phyloP scores from a whole-genome alignment of 371 early-diverging fungal species.

The Mucor velutinosus region DNA sequence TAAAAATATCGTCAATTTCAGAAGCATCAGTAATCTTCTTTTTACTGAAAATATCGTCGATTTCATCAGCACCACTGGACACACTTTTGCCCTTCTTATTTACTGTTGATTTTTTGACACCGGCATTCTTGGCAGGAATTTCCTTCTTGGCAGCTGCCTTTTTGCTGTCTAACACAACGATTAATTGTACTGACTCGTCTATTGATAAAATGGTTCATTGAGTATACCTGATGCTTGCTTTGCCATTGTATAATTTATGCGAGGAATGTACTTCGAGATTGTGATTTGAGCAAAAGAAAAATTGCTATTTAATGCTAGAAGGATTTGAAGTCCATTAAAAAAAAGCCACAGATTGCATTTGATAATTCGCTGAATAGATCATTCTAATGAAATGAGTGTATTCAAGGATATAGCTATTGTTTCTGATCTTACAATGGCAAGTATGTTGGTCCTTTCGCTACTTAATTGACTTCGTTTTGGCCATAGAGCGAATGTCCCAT shows the following conservation, averaged over 20 bases:
- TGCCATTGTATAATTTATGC: slow-evolving; percentile 1
- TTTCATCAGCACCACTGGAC: slow-evolving; percentile 4
- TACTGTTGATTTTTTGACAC: slow-evolving; percentile 16
- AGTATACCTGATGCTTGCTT: background rate
- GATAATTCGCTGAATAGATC: too few relatives aligned
- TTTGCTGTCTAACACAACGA: background rate
- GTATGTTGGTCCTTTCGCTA: background rate
- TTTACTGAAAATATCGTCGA: slow-evolving; percentile 18
- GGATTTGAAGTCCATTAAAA: background rate
- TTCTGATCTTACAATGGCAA: background rate
- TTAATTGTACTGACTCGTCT: background rate
- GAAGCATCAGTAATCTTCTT: slow-evolving; percentile 21
- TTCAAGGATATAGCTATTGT: too few relatives aligned
- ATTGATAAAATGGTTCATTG: background rate
- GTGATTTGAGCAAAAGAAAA: background rate
- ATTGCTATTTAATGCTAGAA: background rate
- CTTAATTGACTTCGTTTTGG: background rate
- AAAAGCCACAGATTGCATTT: background rate
- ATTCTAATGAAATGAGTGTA: too few relatives aligned
- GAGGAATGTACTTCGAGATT: background rate
- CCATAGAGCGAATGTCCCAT: background rate
- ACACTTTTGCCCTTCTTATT: slow-evolving; percentile 5
- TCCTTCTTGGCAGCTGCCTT: slow-evolving; percentile 5
- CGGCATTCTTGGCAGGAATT: slow-evolving; percentile 17
- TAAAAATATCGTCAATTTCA: slow-evolving; percentile 56